phyloP scores from a whole-genome alignment of 148 eudicot genomes.

The Gaultheria prostrata region DNA sequence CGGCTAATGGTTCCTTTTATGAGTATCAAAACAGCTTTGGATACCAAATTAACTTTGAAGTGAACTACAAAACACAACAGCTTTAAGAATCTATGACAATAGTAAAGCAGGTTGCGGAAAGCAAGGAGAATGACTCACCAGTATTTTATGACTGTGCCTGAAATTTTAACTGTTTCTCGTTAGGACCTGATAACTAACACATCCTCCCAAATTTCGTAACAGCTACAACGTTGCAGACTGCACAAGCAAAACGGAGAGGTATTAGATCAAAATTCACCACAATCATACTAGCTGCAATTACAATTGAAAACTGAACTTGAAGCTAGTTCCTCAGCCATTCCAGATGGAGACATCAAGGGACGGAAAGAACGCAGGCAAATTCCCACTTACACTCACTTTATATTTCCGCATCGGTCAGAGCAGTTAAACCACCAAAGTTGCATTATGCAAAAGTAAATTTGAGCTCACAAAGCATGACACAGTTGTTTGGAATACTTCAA shows the following conservation, averaged over 20 bases:
- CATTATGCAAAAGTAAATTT: background rate
- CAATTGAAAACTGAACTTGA: background rate
- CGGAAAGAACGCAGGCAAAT: background rate
- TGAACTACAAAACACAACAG: background rate
- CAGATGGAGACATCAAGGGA: background rate
- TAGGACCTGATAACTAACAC: background rate
- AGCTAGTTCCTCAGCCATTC: background rate
- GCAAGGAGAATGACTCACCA: background rate
- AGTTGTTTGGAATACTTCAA: background rate
- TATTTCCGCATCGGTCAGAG: background rate
- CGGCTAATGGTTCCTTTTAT: background rate
- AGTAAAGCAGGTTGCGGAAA: background rate
- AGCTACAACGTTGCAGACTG: background rate
- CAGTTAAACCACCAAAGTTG: background rate
- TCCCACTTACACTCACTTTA: background rate
- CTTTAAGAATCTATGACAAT: background rate
- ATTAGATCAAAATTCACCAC: background rate
- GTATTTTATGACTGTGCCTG: background rate
- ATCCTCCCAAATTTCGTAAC: background rate
- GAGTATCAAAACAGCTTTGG: background rate
- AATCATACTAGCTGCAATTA: background rate
- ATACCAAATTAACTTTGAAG: conserved; percentile 3
- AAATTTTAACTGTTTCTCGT: background rate
- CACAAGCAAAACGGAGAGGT: background rate
- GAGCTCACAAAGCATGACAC: background rate